These are phyloP conservation scores for Pleoardoris graminearum DNA, from an alignment of 2,329 filamentous ascomycete genomes.

Conservation along the genomic window DNA sequence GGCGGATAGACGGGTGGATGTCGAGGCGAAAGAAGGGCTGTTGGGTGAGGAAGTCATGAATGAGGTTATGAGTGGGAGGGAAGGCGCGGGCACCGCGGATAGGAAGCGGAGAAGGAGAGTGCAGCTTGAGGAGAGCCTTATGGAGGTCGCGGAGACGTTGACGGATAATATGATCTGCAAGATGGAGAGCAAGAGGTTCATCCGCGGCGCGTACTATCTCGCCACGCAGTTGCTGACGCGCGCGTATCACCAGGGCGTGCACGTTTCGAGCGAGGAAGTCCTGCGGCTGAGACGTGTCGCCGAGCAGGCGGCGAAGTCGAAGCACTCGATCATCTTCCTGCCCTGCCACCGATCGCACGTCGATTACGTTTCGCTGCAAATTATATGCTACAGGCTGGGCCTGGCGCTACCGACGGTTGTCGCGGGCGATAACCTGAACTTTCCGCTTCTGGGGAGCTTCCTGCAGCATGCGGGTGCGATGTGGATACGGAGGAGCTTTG, in stretches of 20 bases:
- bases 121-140: slow-evolving; percentile 72
- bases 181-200: slow-evolving; percentile 93
- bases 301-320: slow-evolving; percentile 78
- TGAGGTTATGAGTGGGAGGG: slow-evolving; percentile 48
- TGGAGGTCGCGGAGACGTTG: slow-evolving; percentile 81
- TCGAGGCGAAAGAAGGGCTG: slow-evolving; percentile 77
- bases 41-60: slow-evolving; percentile 51
- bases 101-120: slow-evolving; percentile 63
- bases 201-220: slow-evolving; percentile 88
- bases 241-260: slow-evolving; percentile 96
- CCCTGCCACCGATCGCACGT: slow-evolving; percentile 95
- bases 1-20: slow-evolving; percentile 70
- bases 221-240: slow-evolving; percentile 84
- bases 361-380: slow-evolving; percentile 91
- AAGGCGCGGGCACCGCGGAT: slow-evolving; percentile 57
- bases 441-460: slow-evolving; percentile 86
- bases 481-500: slow-evolving; percentile 93
- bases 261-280: slow-evolving; percentile 94
- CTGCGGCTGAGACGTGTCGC: slow-evolving; percentile 80
- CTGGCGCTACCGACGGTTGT: slow-evolving; percentile 89
- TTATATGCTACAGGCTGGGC: slow-evolving; percentile 93
- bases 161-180: slow-evolving; percentile 98
- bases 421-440: slow-evolving; percentile 93
- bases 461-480: slow-evolving; percentile 93
- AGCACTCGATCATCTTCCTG: slow-evolving; percentile 93